Evolutionary conservation across 2,329 filamentous ascomycete species (phyloP), one percentile per base, ranked within the genome.

Genomic region (Acrocalymma vagum): DNA sequence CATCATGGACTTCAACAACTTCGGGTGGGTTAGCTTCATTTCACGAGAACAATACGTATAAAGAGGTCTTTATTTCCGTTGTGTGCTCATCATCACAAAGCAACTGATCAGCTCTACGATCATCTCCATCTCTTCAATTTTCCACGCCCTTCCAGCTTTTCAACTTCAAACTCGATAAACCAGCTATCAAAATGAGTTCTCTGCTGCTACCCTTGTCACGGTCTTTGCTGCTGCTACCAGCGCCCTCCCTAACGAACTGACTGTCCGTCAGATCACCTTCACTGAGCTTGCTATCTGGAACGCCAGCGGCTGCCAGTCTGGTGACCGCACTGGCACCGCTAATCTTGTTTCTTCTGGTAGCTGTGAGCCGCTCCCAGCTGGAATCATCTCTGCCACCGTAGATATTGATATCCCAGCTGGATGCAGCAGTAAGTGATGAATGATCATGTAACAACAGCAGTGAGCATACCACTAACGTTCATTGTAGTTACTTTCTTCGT

Each of bases 141-240:
- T n/a, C n/a, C n/a, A n/a, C n/a, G n/a, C n/a, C n/a, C n/a, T n/a
- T n/a, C n/a, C n/a, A n/a, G n/a, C n/a, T n/a, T n/a, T n/a, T n/a
- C n/a, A n/a, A n/a, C n/a, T n/a, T n/a, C n/a, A n/a, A n/a, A n/a
- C n/a, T n/a, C n/a, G n/a, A n/a, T n/a, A n/a, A n/a, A n/a, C n/a
- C n/a, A n/a, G n/a, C n/a, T n/a, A n/a, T 27, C 27, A 38, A 30
- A 16, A 38, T 38, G 35, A 38, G 35, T 38, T 25, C 35, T 24
- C 35, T 14, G 15, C 29, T 14, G 28, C 9, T 21, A 29, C 28
- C 20, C 13, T 38, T 21, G 13, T 15, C 18, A 17, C 27, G 9
- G 21, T 38, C 27, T 25, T 38, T 14, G 27, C 28, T 4, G 26
- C 35, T 31, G 28, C 26, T 14, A 14, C 29, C 22, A 17, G 18